phyloP scores from a whole-genome alignment of 140 eudicot genomes.

The Stevia rebaudiana region DNA sequence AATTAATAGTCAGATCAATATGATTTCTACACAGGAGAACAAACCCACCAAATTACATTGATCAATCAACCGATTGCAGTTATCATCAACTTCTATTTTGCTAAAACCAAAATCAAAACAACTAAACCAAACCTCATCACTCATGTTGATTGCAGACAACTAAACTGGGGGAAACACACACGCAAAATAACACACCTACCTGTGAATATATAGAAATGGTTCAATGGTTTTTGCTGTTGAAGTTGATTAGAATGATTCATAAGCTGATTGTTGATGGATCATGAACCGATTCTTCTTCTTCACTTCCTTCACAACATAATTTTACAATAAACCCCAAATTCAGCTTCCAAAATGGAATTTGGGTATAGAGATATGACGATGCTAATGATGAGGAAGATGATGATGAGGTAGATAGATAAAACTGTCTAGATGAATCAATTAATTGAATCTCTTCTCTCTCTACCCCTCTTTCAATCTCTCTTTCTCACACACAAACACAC shows the following conservation, averaged over 20 bases:
- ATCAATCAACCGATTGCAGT: constrained; percentile 10
- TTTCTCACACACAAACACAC: constrained; percentile 21
- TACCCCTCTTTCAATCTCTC: background rate
- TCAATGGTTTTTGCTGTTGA: background rate
- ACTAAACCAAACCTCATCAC: no score
- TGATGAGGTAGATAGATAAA: constrained; percentile 28
- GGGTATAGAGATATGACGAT: constrained; percentile 24
- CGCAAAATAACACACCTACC: constrained; percentile 19
- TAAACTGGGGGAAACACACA: background rate
- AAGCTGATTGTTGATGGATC: constrained; percentile 25
- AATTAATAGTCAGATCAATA: constrained; percentile 9
- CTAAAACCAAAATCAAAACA: background rate
- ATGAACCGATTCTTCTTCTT: constrained; percentile 17
- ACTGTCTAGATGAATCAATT: constrained; percentile 30
- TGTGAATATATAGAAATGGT: constrained; percentile 28
- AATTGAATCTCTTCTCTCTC: constrained; percentile 19
- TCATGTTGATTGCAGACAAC: constrained; percentile 13
- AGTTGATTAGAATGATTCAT: constrained; percentile 20
- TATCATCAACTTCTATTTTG: background rate
- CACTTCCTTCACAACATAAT: constrained; percentile 6
- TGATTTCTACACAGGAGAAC: constrained; percentile 13
- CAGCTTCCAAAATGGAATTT: constrained; percentile 20
- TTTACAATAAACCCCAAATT: constrained; percentile 9
- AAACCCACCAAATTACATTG: constrained; percentile 28
- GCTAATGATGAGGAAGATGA: constrained; percentile 20